Base-by-base conservation (phyloP, 495 filamentous ascomycete genomes). In the Aspergillus steynii region DNA sequence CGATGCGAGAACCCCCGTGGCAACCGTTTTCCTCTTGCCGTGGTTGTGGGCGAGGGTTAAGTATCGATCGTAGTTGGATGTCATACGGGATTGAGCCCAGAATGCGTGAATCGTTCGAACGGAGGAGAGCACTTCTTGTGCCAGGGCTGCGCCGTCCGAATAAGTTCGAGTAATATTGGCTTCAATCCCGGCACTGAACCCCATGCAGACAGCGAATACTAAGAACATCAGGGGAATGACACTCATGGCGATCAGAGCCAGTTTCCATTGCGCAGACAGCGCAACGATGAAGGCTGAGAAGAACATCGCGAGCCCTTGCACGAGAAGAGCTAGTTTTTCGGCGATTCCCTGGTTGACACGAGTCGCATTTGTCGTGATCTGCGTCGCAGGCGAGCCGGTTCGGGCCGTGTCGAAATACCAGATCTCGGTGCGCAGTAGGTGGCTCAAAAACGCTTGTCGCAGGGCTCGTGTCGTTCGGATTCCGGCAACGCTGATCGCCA, bases 101-200 rank as follows among this genome's bases (percentile, higher is more conserved):
- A 83, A 83, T 4, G 83, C 80, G 50, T 83, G 81, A 0, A 86
- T 77, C 3, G 77, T 76, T 34, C 74, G 71, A 26, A 84, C 72
- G 4, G 71, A 67, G 2, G 68, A 70, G 25, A 85, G 69, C 4
- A 74, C 77, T 20, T 74, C 77, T 55, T 82, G 70, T 1, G 80
- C 82, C 4, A 84, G 53, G 0, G 60, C 53, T n/a, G 75, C 70
- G 1, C 74, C 71, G 2, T 56, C 29, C 27, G 61, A 55, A 59
- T 62, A 58, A 14, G 56, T 50, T 9, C 32, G 31, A 5, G 50
- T 49, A 42, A 74, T 62, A 7, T 61, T 48, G 25, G 56, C 53
- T 27, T 62, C 64, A 45, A 69, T 34, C 1, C 31, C 54, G 29
- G 57, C 49, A 47, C 47, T 62, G 14, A 60, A 47, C 0, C 28